Conservation (phyloP, 1,284 basidiomycete genomes). For the Paramarasmius palmivorus region DNA sequence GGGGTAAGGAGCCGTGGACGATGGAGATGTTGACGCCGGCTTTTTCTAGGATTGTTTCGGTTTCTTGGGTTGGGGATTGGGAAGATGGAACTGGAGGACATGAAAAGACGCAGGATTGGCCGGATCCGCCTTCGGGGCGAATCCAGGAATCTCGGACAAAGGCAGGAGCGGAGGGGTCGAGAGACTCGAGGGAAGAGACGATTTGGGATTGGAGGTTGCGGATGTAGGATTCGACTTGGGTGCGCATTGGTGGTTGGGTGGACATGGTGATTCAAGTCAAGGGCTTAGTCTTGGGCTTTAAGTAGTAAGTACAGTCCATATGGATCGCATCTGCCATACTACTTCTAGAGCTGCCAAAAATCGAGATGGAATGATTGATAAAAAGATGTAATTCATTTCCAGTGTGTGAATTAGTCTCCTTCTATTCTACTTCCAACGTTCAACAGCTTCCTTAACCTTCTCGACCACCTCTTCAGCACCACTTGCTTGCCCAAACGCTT, state of each 20-base stretch:
- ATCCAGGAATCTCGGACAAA: conserved; percentile 92
- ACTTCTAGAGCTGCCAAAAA: too few relatives aligned
- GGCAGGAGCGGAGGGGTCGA: conserved; percentile 70
- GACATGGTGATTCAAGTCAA: too few relatives aligned
- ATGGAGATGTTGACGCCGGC: conserved; percentile 96
- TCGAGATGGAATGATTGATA: too few relatives aligned
- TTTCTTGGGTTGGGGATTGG: conserved; percentile 20
- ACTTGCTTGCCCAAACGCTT: conserved; percentile 91
- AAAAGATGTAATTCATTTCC: too few relatives aligned
- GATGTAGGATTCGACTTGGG: conserved; percentile 82
- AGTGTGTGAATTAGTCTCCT: too few relatives aligned
- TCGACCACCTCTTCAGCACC: conserved; percentile 70
- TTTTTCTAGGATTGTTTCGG: conserved; percentile 81
- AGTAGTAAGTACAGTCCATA: too few relatives aligned
- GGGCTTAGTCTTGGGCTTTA: too few relatives aligned
- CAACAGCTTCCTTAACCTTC: conserved; percentile 60
- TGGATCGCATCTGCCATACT: too few relatives aligned
- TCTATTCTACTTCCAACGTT: conserved; percentile 46
- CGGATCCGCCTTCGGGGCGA: conserved; percentile 82
- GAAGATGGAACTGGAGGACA: conserved; percentile 24
- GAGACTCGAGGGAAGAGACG: conserved; percentile 74
- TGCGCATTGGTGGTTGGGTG: conserved; percentile 82
- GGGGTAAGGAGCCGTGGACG: conserved; percentile 88
- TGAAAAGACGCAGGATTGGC: conserved; percentile 88
- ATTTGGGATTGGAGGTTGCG: conserved; percentile 82